Percentiles rank a stretch among this genome's conserved stretches.
Evolutionary conservation across 1,139 yeast species (phyloP).

Genomic region (Suhomyces yuchorum): DNA sequence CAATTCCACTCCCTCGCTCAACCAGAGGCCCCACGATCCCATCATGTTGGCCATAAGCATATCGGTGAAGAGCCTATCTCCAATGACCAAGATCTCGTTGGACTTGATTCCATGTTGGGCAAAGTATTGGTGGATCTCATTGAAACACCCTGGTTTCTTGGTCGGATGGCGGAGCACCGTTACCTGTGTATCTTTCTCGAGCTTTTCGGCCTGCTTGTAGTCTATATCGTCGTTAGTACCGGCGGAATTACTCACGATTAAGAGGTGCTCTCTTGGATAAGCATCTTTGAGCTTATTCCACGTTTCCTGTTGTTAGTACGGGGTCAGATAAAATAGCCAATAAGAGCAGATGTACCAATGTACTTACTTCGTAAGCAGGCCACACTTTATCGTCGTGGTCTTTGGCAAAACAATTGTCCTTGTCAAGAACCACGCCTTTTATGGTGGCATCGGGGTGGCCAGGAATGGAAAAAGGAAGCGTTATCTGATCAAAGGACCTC

Average conservation of each 20-base stretch:
- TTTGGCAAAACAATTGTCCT: slow-evolving; percentile 91
- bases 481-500: slow-evolving; percentile 64
- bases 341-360: neutral
- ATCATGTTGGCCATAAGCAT: slow-evolving; percentile 90
- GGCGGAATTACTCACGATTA: slow-evolving; percentile 91
- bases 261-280: slow-evolving; percentile 66
- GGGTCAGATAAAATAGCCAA: neutral
- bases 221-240: slow-evolving; percentile 78
- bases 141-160: slow-evolving; percentile 88
- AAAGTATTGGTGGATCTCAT: slow-evolving; percentile 68
- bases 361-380: slow-evolving; percentile 59
- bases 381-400: slow-evolving; percentile 81
- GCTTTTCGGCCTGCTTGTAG: slow-evolving; percentile 59
- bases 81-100: slow-evolving; percentile 76
- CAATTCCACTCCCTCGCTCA: slow-evolving; percentile 70
- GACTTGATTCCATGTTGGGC: slow-evolving; percentile 51
- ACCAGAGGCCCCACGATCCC: slow-evolving; percentile 88
- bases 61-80: slow-evolving; percentile 90
- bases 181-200: slow-evolving; percentile 73
- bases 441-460: slow-evolving; percentile 32
- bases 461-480: slow-evolving; percentile 12
- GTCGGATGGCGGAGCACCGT: slow-evolving; percentile 74
- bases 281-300: slow-evolving; percentile 58
- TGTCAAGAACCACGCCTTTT: slow-evolving; percentile 84
- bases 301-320: slow-evolving; percentile 30